Conservation (phyloP, 164 flowering plant genomes). For the Houttuynia cordata region DNA sequence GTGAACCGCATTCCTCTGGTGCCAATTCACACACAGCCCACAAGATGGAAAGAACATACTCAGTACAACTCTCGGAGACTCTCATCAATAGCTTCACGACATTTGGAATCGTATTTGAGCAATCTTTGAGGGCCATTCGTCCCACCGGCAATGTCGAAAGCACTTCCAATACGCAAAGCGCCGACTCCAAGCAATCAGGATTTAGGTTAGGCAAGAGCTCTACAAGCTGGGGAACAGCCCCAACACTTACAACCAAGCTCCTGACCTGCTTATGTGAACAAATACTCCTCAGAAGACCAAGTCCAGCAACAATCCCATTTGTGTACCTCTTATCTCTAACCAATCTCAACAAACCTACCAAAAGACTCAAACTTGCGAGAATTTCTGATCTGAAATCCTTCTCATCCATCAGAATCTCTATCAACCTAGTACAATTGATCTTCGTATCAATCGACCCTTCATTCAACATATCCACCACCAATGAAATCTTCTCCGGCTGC, state of each 20-base stretch:
- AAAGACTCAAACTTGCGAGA: conserved; percentile 61
- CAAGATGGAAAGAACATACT: conserved; percentile 58
- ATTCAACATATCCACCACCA: conserved; percentile 73
- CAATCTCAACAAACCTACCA: conserved; percentile 76
- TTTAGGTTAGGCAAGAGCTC: conserved; percentile 49
- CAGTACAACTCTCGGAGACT: conserved; percentile 69
- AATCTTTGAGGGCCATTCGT: conserved; percentile 48
- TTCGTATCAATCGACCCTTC: conserved; percentile 82
- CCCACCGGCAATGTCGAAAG: conserved; percentile 50
- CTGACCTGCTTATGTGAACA: conserved; percentile 40
- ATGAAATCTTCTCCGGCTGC: conserved; percentile 73
- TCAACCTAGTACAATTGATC: conserved; percentile 55
- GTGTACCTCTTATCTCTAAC: conserved; percentile 58
- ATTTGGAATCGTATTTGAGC: conserved; percentile 50
- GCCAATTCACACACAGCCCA: conserved; percentile 64
- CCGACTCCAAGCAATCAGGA: conserved; percentile 57
- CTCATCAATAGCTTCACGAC: conserved; percentile 65
- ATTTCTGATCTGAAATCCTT: conserved; percentile 44
- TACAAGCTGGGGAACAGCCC: conserved; percentile 61
- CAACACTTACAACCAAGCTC: conserved; percentile 50
- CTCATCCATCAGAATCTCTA: conserved; percentile 54
- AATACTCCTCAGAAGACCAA: conserved; percentile 44
- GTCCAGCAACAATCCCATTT: conserved; percentile 54
- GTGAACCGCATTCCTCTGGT: conserved; percentile 65
- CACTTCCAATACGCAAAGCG: conserved; percentile 46